Conservation (phyloP, 2,329 filamentous ascomycete species). For the Epicoccum nigrum region DNA sequence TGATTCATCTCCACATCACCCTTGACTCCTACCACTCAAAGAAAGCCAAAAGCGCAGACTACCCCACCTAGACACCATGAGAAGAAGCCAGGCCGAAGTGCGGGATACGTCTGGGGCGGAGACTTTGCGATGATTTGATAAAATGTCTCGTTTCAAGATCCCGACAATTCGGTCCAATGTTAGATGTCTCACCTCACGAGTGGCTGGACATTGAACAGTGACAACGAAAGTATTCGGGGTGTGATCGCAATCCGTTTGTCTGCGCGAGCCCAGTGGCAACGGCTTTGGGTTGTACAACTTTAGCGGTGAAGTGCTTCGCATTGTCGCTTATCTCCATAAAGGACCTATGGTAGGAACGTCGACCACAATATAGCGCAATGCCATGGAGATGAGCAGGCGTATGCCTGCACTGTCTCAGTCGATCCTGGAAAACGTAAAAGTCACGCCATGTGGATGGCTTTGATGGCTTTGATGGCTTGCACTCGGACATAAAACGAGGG, state of each 20-base stretch:
- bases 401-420: constrained; percentile 10
- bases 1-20: constrained; percentile 38
- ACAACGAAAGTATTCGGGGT: constrained; percentile 11
- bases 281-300: constrained; percentile 37
- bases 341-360: constrained; percentile 3
- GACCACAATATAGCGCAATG: constrained; percentile 1
- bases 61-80: constrained; percentile 15
- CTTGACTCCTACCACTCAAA: constrained; percentile 30
- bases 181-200: constrained; percentile 17
- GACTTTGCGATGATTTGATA: constrained; percentile 12
- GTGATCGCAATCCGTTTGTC: constrained; percentile 25
- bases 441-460: constrained; percentile 2
- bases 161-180: constrained; percentile 20
- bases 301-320: constrained; percentile 34
- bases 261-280: constrained; percentile 22
- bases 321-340: constrained; percentile 13
- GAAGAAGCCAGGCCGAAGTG: constrained; percentile 6
- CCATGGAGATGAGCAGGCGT: constrained; percentile 3
- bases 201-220: constrained; percentile 7
- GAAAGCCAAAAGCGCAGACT: constrained; percentile 23
- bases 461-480: not conserved
- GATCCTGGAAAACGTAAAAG: not conserved
- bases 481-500: not conserved
- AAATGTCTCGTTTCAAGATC: constrained; percentile 35
- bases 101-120: not conserved